Evolutionary conservation across 495 filamentous ascomycete species (phyloP).

Genomic region (Parathielavia hyrcaniae): DNA sequence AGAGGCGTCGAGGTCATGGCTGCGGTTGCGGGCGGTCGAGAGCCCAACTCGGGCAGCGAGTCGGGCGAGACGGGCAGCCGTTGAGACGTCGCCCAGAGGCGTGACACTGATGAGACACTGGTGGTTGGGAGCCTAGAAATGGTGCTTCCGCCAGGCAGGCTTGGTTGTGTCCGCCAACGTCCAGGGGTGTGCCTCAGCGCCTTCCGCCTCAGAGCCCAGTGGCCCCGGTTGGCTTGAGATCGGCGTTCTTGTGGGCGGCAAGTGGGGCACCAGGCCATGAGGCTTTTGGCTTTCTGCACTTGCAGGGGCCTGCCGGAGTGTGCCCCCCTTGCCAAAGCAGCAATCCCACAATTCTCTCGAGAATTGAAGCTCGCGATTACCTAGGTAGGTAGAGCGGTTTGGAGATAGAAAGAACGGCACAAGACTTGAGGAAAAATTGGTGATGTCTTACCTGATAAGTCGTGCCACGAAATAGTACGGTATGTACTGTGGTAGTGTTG

Average conservation of each 20-base stretch:
- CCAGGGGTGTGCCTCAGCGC: background rate
- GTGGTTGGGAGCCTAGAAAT: background rate
- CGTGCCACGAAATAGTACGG: background rate
- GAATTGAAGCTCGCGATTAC: background rate
- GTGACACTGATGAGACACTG: background rate
- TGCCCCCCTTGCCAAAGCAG: too few relatives aligned
- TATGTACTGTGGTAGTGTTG: background rate
- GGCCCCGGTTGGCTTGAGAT: background rate
- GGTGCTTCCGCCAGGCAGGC: background rate
- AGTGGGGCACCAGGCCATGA: conserved; percentile 8
- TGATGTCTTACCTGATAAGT: conserved; percentile 2
- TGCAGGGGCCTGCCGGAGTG: background rate
- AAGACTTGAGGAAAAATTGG: background rate
- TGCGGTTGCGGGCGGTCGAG: conserved; percentile 11
- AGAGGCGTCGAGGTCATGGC: conserved; percentile 20
- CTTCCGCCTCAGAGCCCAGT: conserved; percentile 1
- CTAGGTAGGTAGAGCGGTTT: background rate
- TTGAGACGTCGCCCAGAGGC: conserved; percentile 8
- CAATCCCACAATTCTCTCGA: background rate
- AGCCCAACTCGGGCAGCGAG: background rate
- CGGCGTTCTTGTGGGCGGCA: conserved; percentile 7
- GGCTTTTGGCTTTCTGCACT: background rate
- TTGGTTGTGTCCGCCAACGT: background rate
- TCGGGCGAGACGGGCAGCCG: background rate
- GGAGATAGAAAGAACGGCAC: background rate